Evolutionary conservation across 192 early-diverging fungal species (phyloP).

Genomic region (Gryganskiella cystojenkinii): DNA sequence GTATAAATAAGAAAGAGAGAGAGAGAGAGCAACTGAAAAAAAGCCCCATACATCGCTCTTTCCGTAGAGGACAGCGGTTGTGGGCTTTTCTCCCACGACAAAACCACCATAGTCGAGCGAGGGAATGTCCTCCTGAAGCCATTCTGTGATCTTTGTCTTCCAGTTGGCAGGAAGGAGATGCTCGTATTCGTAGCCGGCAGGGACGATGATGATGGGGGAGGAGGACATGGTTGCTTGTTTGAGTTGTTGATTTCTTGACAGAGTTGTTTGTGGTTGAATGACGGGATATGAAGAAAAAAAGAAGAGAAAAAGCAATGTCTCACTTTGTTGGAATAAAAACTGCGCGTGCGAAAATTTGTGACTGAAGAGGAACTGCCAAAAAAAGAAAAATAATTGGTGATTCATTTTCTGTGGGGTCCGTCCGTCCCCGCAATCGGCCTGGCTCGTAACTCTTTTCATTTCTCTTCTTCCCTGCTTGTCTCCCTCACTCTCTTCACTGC

Average conservation of each 20-base stretch:
- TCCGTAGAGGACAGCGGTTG: slow-evolving; percentile 86
- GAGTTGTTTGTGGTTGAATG: slow-evolving; percentile 2
- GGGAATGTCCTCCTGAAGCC: slow-evolving; percentile 96
- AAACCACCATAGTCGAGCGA: slow-evolving; percentile 98
- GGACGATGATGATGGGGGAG: slow-evolving; percentile 21
- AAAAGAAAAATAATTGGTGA: too few relatives aligned
- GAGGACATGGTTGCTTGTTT: slow-evolving; percentile 22
- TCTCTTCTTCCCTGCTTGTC: too few relatives aligned
- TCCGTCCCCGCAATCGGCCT: too few relatives aligned
- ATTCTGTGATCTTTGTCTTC: slow-evolving; percentile 78
- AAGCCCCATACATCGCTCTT: slow-evolving; percentile 68
- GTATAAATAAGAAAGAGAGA: not conserved
- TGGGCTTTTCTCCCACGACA: slow-evolving; percentile 90
- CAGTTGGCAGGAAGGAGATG: slow-evolving; percentile 84
- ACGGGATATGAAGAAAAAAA: not conserved
- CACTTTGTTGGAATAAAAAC: too few relatives aligned
- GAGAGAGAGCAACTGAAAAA: not conserved
- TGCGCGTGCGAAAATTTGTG: too few relatives aligned
- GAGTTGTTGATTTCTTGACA: not conserved
- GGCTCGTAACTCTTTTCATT: too few relatives aligned
- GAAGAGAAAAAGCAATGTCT: not conserved
- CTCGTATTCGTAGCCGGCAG: too few relatives aligned
- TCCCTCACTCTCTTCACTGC: too few relatives aligned
- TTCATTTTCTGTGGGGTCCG: too few relatives aligned
- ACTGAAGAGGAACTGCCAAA: too few relatives aligned